Conservation (phyloP, 352 stramenopile species). For the Globisporangium alternatum region DNA sequence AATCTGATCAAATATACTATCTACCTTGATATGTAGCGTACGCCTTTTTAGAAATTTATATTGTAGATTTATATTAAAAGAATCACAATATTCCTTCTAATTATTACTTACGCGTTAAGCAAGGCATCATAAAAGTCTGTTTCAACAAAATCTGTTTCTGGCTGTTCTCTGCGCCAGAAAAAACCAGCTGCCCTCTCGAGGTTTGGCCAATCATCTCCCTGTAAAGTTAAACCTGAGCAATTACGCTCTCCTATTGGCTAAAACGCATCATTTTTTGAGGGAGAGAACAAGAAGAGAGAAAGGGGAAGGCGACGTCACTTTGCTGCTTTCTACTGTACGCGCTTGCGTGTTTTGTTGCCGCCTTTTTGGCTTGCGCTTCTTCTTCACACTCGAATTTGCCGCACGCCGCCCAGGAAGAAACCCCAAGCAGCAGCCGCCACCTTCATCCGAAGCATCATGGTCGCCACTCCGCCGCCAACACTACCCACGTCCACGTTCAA, state of each 20-base stretch:
- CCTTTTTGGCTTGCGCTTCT: slow-evolving; percentile 2
- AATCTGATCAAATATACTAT: background rate
- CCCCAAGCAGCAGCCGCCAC: slow-evolving; percentile 1
- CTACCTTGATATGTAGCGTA: background rate
- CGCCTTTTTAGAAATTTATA: no score
- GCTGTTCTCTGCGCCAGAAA: background rate
- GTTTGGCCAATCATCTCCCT: background rate
- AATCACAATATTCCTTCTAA: no score
- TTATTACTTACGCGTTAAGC: background rate
- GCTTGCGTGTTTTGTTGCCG: background rate
- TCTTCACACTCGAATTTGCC: slow-evolving; percentile 17
- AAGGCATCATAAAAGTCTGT: background rate
- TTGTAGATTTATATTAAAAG: no score
- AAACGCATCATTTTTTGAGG: background rate
- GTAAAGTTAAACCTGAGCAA: background rate
- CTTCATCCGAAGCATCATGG: no score
- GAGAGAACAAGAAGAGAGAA: background rate
- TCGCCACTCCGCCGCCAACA: slow-evolving; percentile 17
- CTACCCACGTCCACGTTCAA: slow-evolving; percentile 25
- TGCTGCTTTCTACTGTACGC: background rate
- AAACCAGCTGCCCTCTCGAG: background rate
- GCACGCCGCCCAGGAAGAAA: slow-evolving; percentile 11
- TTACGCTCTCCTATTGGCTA: background rate
- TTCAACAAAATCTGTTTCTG: slow-evolving; percentile 8
- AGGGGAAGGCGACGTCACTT: background rate